Base-by-base conservation (phyloP, 2,329 filamentous ascomycete species). In the Polychaeton citri region DNA sequence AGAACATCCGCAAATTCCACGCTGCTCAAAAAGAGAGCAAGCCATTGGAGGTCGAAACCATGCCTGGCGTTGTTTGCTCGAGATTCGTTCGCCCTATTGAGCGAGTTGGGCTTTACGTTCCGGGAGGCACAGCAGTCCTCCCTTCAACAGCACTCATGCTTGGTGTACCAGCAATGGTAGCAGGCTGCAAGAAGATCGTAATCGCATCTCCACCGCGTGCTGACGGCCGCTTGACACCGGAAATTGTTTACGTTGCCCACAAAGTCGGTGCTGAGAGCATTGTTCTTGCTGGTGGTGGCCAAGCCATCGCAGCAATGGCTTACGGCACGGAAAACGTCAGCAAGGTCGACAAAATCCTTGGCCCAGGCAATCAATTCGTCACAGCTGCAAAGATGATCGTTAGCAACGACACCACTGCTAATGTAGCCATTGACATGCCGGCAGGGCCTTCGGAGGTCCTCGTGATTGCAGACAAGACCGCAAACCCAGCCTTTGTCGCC, bases 371-470 rank as follows among this genome's bases (percentile, higher is more conserved):
- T 63, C 90, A 96, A 60, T 98, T 96, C 55, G 90, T 98, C 28
- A 98, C 90, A 0, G 90, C 90, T 1, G 90, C 84, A 35, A 98
- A 98, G 73, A 98, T 98, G 90, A 72, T 87, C 50, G 90, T 98
- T 30, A 84, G 81, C 61, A 98, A 98, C 60, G 90, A 98, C 57
- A 96, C 90, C 31, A 92, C 86, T 41, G 90, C 90, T 9, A 82
- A 84, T 16, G 87, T 95, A 28, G 80, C 85, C 60, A 98, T 98
- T 51, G 90, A 98, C 56, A 98, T 98, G 90, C 90, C 90, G 8
- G 90, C 90, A 21, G 90, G 90, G 0, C 90, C 90, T 0, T 94
- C 86, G 21, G 90, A 98, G 59, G 86, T 98, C 3, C 73, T 98
- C n/a, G 90, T 98, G 38, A 72, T 98, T 35, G 90, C 90, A 19